Evolutionary conservation across 163 green algal species (phyloP), one percentile per base, ranked within the genome.

Genomic region (Chlamydomonas reinhardtii): DNA sequence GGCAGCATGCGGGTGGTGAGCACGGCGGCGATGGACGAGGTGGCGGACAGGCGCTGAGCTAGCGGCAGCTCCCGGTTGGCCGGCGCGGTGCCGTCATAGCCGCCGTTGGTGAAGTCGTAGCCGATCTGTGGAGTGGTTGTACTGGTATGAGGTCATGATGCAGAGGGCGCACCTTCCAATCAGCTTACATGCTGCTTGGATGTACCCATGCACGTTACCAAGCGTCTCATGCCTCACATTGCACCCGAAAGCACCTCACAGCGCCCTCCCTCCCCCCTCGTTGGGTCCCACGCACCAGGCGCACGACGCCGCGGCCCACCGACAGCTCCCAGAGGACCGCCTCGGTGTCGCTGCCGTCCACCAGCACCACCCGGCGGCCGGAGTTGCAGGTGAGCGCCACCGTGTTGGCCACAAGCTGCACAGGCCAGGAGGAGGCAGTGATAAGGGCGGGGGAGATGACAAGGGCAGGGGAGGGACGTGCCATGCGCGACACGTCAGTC

Each of bases 81-180:
- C 11, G 12, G 39, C 3, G 75, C 27, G 61, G 12, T 56, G 48
- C 48, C 48, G 48, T 56, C 48, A 56, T 73, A 83, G 64, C 76
- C 76, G 15, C 76, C 76, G 16, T 35, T 39, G 25, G 35, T 66
- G 76, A 74, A 83, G 76, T 83, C 76, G 37, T 83, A 83, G 20
- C 76, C 76, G 24, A 83, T 59, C 76, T 83, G 39, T n/a, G n/a
- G n/a, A n/a, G n/a, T n/a, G n/a, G n/a, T n/a, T n/a, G n/a, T n/a
- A n/a, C n/a, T n/a, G n/a, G n/a, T n/a, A n/a, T n/a, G n/a, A n/a
- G n/a, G n/a, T n/a, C n/a, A n/a, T n/a, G n/a, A n/a, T n/a, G n/a
- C n/a, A n/a, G n/a, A n/a, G n/a, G n/a, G n/a, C n/a, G n/a, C n/a
- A n/a, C n/a, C n/a, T n/a, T n/a, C n/a, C n/a, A n/a, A n/a, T n/a